phyloP scores from a whole-genome alignment of 2,329 filamentous ascomycete species.

The Cordyceps fumosorosea region DNA sequence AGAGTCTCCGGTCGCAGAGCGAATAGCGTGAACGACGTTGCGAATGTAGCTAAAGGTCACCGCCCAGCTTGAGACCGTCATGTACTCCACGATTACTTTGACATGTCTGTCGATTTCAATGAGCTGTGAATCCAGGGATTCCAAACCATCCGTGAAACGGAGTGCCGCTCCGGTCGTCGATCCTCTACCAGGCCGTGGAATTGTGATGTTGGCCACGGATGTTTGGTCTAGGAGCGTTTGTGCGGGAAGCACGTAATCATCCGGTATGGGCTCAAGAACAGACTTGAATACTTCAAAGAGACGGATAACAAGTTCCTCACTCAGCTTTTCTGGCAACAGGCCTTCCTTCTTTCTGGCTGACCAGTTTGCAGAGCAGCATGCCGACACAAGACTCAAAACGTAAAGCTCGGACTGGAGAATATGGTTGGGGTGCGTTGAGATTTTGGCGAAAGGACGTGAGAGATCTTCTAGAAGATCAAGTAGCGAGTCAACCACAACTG shows the following conservation, averaged over 20 bases:
- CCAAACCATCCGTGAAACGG: background rate
- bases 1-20: conserved; percentile 36
- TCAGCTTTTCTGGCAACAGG: conserved; percentile 28
- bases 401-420: conserved; percentile 59
- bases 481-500: conserved; percentile 49
- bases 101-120: conserved; percentile 48
- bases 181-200: conserved; percentile 22
- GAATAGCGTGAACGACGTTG: conserved; percentile 43
- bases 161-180: background rate
- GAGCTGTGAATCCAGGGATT: conserved; percentile 27
- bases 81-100: conserved; percentile 54
- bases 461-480: conserved; percentile 54
- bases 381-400: conserved; percentile 55
- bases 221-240: conserved; percentile 51
- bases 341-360: conserved; percentile 24
- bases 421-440: conserved; percentile 49
- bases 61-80: conserved; percentile 59
- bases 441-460: conserved; percentile 44
- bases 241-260: conserved; percentile 49
- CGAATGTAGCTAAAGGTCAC: conserved; percentile 53
- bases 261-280: conserved; percentile 53
- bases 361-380: conserved; percentile 60
- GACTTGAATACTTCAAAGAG: conserved; percentile 49
- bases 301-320: conserved; percentile 45
- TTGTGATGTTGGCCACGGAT: conserved; percentile 29